A percentile compares a stretch with the other conserved stretches of the same genome.
Conservation (phyloP, 306 rosid species). For the Pterocarpus santalinus region DNA sequence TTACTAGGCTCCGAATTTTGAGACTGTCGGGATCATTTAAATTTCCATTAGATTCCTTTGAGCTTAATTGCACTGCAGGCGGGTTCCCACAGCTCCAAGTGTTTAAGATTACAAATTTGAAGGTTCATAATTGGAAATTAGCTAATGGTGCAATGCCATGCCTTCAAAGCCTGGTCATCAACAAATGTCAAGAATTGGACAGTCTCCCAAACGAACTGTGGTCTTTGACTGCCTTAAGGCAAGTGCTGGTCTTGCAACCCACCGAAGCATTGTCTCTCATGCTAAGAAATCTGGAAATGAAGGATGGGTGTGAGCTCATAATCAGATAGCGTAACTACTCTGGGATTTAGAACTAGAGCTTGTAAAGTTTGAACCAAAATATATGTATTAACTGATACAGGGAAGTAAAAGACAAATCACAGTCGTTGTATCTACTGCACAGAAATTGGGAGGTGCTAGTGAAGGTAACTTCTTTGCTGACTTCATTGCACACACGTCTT, state of each 20-base stretch:
- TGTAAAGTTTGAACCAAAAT: too few species aligned
- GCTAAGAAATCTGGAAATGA: not conserved
- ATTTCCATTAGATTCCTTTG: not conserved
- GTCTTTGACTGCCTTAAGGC: constrained; percentile 28
- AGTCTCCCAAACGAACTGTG: constrained; percentile 33
- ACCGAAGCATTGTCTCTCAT: not conserved
- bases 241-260: not conserved
- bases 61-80: not conserved
- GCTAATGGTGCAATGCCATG: constrained; percentile 37
- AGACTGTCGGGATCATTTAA: too few species aligned
- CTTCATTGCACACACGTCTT: too few species aligned
- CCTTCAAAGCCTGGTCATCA: not conserved
- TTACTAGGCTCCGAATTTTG: constrained; percentile 31
- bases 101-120: not conserved
- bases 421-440: too few species aligned
- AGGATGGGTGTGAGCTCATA: constrained; percentile 1
- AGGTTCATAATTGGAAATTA: constrained; percentile 24
- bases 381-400: too few species aligned
- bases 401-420: too few species aligned
- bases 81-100: not conserved
- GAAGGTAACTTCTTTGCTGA: too few species aligned
- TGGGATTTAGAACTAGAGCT: not conserved
- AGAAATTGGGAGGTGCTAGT: too few species aligned
- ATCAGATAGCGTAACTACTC: not conserved
- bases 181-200: accelerated